Evolutionary conservation across 1,139 yeast species (phyloP).

Genomic region (Lipomyces yarrowii): DNA sequence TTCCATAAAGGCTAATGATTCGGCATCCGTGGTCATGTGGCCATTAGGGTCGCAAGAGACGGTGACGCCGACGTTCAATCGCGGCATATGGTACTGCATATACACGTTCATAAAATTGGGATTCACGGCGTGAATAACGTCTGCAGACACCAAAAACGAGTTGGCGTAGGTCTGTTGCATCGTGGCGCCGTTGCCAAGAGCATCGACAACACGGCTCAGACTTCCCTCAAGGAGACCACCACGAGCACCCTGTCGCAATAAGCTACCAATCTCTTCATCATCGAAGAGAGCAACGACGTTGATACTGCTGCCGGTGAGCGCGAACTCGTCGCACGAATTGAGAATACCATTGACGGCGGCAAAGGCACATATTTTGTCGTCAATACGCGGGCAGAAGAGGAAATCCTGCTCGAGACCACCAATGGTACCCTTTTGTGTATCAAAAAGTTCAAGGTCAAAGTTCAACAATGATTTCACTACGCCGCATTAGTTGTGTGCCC

Average conservation of each 20-base stretch:
- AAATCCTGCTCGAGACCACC: slow-evolving; percentile 92
- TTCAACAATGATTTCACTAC: slow-evolving; percentile 60
- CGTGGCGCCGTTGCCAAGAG: slow-evolving; percentile 52
- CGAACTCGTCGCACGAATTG: slow-evolving; percentile 49
- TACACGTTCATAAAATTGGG: slow-evolving; percentile 74
- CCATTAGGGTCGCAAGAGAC: slow-evolving; percentile 75
- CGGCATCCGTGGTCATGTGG: slow-evolving; percentile 78
- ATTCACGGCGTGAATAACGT: slow-evolving; percentile 94
- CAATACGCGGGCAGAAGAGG: slow-evolving; percentile 87
- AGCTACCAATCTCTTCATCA: slow-evolving; percentile 91
- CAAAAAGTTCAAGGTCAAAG: slow-evolving; percentile 81
- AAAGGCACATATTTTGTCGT: slow-evolving; percentile 88
- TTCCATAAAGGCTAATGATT: slow-evolving; percentile 66
- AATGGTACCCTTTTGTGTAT: slow-evolving; percentile 76
- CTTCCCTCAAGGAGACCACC: slow-evolving; percentile 83
- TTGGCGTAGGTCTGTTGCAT: slow-evolving; percentile 49
- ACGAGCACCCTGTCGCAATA: slow-evolving; percentile 92
- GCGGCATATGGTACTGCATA: slow-evolving; percentile 72
- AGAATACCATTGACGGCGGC: slow-evolving; percentile 71
- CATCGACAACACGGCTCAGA: slow-evolving; percentile 63
- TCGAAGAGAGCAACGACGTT: slow-evolving; percentile 80
- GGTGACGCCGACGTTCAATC: slow-evolving; percentile 75
- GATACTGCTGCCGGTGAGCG: slow-evolving; percentile 64
- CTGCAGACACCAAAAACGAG: slow-evolving; percentile 87
- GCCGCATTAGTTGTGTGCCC: slow-evolving; percentile 42